A percentile compares a stretch with the other conserved stretches of the same genome.
These are phyloP conservation scores for Quercus cerris DNA, from an alignment of 306 rosid genomes.

Conservation along the genomic window DNA sequence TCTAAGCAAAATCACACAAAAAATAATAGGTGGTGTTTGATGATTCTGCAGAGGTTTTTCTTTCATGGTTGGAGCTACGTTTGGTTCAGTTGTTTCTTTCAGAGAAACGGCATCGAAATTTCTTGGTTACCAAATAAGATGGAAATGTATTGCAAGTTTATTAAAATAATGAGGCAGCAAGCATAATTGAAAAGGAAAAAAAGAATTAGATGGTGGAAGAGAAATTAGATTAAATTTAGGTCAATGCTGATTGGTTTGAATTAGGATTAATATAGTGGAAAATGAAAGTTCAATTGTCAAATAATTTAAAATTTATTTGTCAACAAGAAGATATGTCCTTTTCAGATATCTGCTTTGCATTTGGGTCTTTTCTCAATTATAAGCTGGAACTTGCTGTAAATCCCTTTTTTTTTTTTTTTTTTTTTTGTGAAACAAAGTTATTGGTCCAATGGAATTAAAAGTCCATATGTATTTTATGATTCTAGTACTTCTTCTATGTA, in stretches of 20 bases:
- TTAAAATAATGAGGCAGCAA: not conserved
- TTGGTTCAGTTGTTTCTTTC: conserved; percentile 17
- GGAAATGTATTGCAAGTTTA: conserved; percentile 8
- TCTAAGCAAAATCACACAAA: not conserved
- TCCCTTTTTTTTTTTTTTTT: too few relatives aligned
- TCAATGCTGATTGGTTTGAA: not conserved
- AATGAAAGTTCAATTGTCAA: not conserved
- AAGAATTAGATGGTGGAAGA: not conserved
- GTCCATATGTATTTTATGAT: too few relatives aligned
- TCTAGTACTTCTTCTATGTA: not conserved
- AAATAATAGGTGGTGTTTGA: not conserved
- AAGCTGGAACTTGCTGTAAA: not conserved
- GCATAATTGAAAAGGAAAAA: not conserved
- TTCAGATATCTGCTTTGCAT: not conserved
- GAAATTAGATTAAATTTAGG: not conserved
- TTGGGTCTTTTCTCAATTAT: not conserved
- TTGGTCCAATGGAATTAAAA: not conserved
- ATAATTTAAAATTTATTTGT: too few relatives aligned
- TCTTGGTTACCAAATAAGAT: conserved; percentile 15
- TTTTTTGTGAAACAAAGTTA: not conserved
- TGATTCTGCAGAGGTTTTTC: not conserved
- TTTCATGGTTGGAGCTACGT: conserved; percentile 58
- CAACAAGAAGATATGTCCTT: not conserved
- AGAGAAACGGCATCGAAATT: conserved; percentile 13
- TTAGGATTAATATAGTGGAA: not conserved